phyloP scores from a whole-genome alignment of 371 early-diverging fungal species.

The Syncephalis plumigaleata region DNA sequence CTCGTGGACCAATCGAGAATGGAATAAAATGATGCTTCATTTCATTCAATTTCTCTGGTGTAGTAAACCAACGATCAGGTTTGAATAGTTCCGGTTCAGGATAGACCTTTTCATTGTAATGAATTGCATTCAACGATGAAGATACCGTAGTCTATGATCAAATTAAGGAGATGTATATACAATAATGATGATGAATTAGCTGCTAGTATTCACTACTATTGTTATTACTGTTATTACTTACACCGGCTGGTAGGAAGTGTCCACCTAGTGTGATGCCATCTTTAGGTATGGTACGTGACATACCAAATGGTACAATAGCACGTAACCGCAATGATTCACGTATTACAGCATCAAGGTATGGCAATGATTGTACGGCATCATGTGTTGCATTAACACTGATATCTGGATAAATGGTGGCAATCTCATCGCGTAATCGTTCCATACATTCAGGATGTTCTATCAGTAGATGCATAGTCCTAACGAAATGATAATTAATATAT shows the following conservation, averaged over 20 bases:
- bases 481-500: too few relatives aligned
- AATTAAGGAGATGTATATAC: too few relatives aligned
- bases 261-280: neutral
- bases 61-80: neutral
- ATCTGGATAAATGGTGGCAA: neutral
- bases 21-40: neutral
- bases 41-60: neutral
- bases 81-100: neutral
- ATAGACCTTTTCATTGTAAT: neutral
- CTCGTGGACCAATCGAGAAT: constrained; percentile 1
- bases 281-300: neutral
- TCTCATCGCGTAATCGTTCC: neutral
- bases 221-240: too few relatives aligned
- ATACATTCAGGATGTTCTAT: neutral
- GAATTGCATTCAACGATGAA: neutral
- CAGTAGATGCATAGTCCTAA: neutral
- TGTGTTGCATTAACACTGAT: neutral
- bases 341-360: neutral
- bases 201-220: too few relatives aligned
- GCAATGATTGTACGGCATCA: neutral
- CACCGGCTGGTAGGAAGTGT: neutral
- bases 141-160: neutral
- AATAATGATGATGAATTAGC: too few relatives aligned
- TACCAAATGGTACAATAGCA: neutral
- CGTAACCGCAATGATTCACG: neutral